A percentile compares a stretch with the other conserved stretches of the same genome.
These are phyloP conservation scores for Phanerochaete sordida DNA, from an alignment of 768 basidiomycete genomes.

Conservation along the genomic window DNA sequence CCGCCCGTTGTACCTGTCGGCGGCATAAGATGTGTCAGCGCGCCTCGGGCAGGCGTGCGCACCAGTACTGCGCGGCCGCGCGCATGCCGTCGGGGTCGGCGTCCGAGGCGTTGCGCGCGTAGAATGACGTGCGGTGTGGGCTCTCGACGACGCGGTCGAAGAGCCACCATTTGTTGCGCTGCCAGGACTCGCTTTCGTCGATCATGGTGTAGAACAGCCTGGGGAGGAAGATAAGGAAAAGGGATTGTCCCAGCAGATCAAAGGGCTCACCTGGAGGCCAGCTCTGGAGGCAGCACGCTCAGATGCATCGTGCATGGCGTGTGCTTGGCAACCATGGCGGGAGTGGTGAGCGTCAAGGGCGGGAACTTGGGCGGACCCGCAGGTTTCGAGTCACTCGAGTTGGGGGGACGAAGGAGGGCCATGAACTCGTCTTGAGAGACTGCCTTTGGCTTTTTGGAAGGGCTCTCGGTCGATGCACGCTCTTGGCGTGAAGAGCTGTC, in stretches of 20 bases:
- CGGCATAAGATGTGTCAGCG: background rate
- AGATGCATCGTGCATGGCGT: constrained; percentile 75
- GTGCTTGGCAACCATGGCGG: constrained; percentile 61
- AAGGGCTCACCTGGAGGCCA: constrained; percentile 48
- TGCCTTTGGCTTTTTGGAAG: constrained; percentile 25
- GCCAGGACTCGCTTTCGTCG: constrained; percentile 57
- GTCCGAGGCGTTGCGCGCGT: constrained; percentile 39
- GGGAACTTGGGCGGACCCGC: constrained; percentile 36
- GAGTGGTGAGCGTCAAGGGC: constrained; percentile 62
- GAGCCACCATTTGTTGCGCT: constrained; percentile 80
- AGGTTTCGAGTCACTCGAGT: constrained; percentile 32
- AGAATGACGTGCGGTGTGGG: constrained; percentile 81
- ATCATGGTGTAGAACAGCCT: constrained; percentile 72
- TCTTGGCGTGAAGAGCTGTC: background rate
- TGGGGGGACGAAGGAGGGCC: constrained; percentile 50
- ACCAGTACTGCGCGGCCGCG: constrained; percentile 77
- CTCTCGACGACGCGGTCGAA: constrained; percentile 81
- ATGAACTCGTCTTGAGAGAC: constrained; percentile 42
- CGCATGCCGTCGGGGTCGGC: constrained; percentile 50
- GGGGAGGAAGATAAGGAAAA: background rate
- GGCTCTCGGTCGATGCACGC: background rate
- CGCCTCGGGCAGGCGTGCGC: constrained; percentile 10
- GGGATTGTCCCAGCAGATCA: background rate
- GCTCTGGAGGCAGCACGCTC: constrained; percentile 65
- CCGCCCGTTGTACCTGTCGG: constrained; percentile 77